Evolutionary conservation across 495 filamentous ascomycete species (phyloP).

Genomic region (Cairneyella variabilis): DNA sequence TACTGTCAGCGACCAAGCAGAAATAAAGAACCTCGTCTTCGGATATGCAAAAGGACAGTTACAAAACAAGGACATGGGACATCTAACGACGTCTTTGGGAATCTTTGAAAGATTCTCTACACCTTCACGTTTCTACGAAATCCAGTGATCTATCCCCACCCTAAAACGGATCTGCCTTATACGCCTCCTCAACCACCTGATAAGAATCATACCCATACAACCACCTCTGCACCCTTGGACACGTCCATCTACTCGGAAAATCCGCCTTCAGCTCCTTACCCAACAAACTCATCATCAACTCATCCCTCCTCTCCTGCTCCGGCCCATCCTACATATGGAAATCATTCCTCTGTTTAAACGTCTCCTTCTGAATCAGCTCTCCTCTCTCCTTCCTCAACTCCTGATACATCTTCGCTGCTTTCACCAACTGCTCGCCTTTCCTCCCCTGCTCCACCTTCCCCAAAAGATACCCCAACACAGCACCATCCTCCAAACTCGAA

Average conservation of each 20-base stretch:
- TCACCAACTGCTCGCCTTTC: slow-evolving; percentile 39
- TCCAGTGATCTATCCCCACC: no score
- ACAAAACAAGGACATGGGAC: no score
- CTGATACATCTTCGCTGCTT: slow-evolving; percentile 54
- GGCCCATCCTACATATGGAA: slow-evolving; percentile 52
- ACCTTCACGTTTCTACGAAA: no score
- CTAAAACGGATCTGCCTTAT: slow-evolving; percentile 36
- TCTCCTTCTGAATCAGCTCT: slow-evolving; percentile 51
- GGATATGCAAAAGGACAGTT: no score
- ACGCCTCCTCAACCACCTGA: slow-evolving; percentile 50
- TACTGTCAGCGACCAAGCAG: no score
- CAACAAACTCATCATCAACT: slow-evolving; percentile 41
- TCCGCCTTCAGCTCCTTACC: slow-evolving; percentile 41
- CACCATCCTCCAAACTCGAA: slow-evolving; percentile 51
- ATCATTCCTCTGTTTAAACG: slow-evolving; percentile 46
- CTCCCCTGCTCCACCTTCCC: slow-evolving; percentile 39
- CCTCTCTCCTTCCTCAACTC: slow-evolving; percentile 56
- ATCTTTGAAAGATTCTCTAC: no score
- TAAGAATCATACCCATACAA: slow-evolving; percentile 61
- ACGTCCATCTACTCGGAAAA: slow-evolving; percentile 60
- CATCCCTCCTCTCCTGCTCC: slow-evolving; percentile 43
- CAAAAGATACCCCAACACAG: slow-evolving; percentile 45
- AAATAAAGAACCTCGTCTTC: no score
- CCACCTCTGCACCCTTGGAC: slow-evolving; percentile 55
- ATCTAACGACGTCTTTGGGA: no score